phyloP scores from a whole-genome alignment of 2,329 filamentous ascomycete genomes.

The Lachnellula hyalina region DNA sequence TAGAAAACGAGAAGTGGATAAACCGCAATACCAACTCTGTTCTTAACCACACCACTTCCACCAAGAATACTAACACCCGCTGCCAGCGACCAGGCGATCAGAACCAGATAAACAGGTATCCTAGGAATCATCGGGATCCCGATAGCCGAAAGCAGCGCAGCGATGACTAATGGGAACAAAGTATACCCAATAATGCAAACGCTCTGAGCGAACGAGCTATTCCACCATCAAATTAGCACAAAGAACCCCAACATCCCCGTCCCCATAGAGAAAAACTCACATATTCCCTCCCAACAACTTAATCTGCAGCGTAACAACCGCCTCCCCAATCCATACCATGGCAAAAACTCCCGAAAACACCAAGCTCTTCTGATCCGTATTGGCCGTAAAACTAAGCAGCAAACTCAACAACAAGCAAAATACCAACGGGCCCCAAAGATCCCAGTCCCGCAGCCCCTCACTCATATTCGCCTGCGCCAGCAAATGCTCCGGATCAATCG shows the following conservation, averaged over 20 bases:
- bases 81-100: slow-evolving; percentile 88
- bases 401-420: slow-evolving; percentile 88
- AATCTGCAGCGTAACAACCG: slow-evolving; percentile 95
- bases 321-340: slow-evolving; percentile 94
- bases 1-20: slow-evolving; percentile 97
- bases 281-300: slow-evolving; percentile 95
- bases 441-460: slow-evolving; percentile 90
- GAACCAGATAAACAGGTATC: slow-evolving; percentile 83
- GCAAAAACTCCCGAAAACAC: slow-evolving; percentile 97
- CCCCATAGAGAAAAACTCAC: slow-evolving; percentile 52
- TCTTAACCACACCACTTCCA: slow-evolving; percentile 91
- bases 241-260: slow-evolving; percentile 4
- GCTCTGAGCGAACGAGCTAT: slow-evolving; percentile 93
- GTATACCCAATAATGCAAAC: slow-evolving; percentile 98
- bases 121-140: slow-evolving; percentile 72
- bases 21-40: slow-evolving; percentile 87
- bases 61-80: slow-evolving; percentile 94
- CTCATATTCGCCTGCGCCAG: slow-evolving; percentile 68
- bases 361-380: slow-evolving; percentile 72
- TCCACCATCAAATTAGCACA: slow-evolving; percentile 24
- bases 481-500: slow-evolving; percentile 58
- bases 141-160: slow-evolving; percentile 80
- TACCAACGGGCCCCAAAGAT: slow-evolving; percentile 93
- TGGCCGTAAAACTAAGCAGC: slow-evolving; percentile 78
- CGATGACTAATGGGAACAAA: slow-evolving; percentile 92